These are phyloP conservation scores for Nakaseomyces delphensis DNA, from an alignment of 1,139 yeast species.

Conservation along the genomic window DNA sequence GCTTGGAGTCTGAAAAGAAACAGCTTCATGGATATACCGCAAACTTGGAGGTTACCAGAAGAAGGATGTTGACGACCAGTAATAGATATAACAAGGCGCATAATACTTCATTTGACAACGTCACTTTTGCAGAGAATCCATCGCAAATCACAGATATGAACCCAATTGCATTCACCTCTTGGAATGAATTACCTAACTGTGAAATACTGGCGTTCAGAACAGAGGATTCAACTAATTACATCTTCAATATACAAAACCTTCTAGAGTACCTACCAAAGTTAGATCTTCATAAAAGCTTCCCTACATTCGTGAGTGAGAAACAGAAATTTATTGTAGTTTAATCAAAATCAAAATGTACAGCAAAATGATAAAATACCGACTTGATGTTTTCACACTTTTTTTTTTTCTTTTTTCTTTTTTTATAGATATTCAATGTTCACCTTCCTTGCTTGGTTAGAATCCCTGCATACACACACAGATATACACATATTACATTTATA, in stretches of 20 bases:
- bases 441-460: background rate
- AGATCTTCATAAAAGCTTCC: conserved; percentile 15
- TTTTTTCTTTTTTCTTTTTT: background rate
- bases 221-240: conserved; percentile 7
- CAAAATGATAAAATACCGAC: too few relatives aligned
- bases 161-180: conserved; percentile 21
- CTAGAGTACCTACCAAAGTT: conserved; percentile 15
- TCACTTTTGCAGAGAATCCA: conserved; percentile 4
- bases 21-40: conserved; percentile 1
- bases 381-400: background rate
- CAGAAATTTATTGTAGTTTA: conserved; percentile 20
- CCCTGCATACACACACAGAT: too few relatives aligned
- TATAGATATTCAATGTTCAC: background rate
- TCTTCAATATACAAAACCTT: conserved; percentile 18
- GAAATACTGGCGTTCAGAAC: conserved; percentile 7
- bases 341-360: too few relatives aligned
- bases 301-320: conserved; percentile 19
- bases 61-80: conserved; percentile 1
- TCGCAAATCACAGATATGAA: conserved; percentile 13
- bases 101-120: conserved; percentile 1
- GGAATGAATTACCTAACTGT: conserved; percentile 21
- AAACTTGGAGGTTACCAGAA: background rate
- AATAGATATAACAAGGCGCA: conserved; percentile 2
- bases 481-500: too few relatives aligned
- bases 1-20: background rate